Evolutionary conservation across 1,139 yeast species (phyloP).

Genomic region (Hemisphaericaspora subhashii): DNA sequence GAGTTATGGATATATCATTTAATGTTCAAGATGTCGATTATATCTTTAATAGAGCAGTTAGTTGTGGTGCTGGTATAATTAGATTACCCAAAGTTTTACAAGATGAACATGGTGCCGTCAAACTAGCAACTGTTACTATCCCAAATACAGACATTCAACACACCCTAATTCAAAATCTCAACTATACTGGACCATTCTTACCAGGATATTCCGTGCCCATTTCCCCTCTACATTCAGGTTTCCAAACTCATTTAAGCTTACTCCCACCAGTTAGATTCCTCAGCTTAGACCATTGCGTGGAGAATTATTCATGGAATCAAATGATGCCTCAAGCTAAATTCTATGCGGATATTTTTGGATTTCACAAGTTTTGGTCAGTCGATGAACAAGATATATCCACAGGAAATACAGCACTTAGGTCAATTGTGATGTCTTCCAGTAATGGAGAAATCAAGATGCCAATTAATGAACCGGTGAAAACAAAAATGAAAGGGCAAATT

Average conservation of each 20-base stretch:
- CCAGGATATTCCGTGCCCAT: conserved; percentile 49
- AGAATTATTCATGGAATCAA: conserved; percentile 69
- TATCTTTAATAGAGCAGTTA: conserved; percentile 47
- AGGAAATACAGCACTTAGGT: conserved; percentile 63
- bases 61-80: conserved; percentile 55
- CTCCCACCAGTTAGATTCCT: conserved; percentile 38
- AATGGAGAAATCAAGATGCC: conserved; percentile 75
- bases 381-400: conserved; percentile 76
- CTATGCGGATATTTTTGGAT: conserved; percentile 65
- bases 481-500: conserved; percentile 67
- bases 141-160: conserved; percentile 67
- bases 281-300: conserved; percentile 75
- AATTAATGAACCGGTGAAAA: conserved; percentile 77
- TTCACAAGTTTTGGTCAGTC: conserved; percentile 80
- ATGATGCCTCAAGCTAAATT: conserved; percentile 58
- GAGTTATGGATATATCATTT: conserved; percentile 72
- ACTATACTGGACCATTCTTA: conserved; percentile 50
- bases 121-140: conserved; percentile 54
- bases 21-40: conserved; percentile 50
- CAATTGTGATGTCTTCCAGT: conserved; percentile 74
- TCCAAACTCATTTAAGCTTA: conserved; percentile 13
- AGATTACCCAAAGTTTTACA: conserved; percentile 35
- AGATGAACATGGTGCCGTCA: conserved; percentile 54
- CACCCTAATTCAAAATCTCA: conserved; percentile 56
- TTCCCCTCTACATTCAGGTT: conserved; percentile 8